phyloP scores from a whole-genome alignment of 139 green algal species.

The Zygnema cylindricum region DNA sequence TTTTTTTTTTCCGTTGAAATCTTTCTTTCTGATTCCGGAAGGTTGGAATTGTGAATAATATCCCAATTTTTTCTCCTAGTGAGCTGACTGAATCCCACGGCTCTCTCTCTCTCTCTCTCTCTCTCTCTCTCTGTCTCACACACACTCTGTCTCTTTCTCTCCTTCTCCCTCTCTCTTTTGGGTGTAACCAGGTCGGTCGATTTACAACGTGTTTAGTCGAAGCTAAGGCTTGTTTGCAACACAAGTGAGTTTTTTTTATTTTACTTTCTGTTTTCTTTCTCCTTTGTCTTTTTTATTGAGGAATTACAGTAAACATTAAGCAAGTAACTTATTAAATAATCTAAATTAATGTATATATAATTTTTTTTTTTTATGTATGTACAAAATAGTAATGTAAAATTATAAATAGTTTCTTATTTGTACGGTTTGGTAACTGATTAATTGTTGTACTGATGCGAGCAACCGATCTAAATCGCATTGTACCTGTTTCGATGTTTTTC shows the following conservation, averaged over 20 bases:
- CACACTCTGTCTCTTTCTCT: too few species aligned
- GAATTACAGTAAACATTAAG: background rate
- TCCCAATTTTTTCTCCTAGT: background rate
- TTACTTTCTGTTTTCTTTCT: background rate
- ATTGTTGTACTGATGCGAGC: too few species aligned
- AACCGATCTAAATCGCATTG: constrained; percentile 12
- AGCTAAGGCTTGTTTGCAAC: constrained; percentile 19
- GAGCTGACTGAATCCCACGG: too few species aligned
- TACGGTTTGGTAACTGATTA: constrained; percentile 9
- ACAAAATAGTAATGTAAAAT: background rate
- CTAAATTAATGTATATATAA: background rate
- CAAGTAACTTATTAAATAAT: background rate
- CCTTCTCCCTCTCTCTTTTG: too few species aligned
- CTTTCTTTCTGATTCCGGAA: background rate
- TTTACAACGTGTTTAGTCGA: constrained; percentile 29
- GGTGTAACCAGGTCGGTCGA: background rate
- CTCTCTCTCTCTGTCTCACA: too few species aligned
- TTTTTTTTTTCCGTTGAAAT: background rate
- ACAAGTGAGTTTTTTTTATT: constrained; percentile 19
- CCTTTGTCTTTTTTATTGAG: background rate
- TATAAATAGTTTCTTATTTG: constrained; percentile 11
- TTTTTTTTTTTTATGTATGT: background rate
- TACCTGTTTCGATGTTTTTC: background rate
- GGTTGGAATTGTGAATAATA: background rate
- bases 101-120: too few species aligned